Percentiles rank a stretch among this genome's conserved stretches.
These are phyloP conservation scores for Didymella exigua DNA, from an alignment of 2,329 filamentous ascomycete genomes.

Conservation along the genomic window DNA sequence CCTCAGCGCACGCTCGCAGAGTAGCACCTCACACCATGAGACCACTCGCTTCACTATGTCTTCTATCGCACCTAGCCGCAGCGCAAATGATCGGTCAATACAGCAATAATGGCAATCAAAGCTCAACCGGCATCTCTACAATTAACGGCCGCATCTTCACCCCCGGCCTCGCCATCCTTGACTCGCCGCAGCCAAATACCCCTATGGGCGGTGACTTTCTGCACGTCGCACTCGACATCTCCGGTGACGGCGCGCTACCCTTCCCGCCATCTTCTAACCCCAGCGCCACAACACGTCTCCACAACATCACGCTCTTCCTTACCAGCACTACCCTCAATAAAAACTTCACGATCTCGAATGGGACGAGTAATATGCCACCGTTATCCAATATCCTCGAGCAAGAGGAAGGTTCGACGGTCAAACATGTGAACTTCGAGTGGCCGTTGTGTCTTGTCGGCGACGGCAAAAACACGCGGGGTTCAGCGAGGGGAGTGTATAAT, in stretches of 20 bases:
- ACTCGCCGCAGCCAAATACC: conserved; percentile 56
- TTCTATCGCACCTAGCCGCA: conserved; percentile 24
- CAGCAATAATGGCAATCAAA: conserved; percentile 26
- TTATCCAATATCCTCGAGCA: conserved; percentile 67
- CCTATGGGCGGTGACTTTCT: conserved; percentile 54
- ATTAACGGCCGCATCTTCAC: conserved; percentile 72
- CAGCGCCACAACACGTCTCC: conserved; percentile 63
- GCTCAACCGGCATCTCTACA: conserved; percentile 58
- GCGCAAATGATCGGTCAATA: conserved; percentile 40
- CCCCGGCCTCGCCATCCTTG: conserved; percentile 69
- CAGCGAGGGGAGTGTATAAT: conserved; percentile 68
- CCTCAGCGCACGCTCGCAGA: not conserved
- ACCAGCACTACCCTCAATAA: conserved; percentile 66
- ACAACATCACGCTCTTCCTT: conserved; percentile 70
- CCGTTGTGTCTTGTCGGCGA: conserved; percentile 70
- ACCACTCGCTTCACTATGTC: conserved; percentile 24
- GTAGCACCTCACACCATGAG: conserved; percentile 15
- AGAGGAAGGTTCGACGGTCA: conserved; percentile 71
- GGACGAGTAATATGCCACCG: conserved; percentile 58
- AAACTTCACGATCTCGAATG: conserved; percentile 73
- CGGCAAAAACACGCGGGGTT: conserved; percentile 53
- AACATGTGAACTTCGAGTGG: conserved; percentile 76
- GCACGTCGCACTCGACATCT: conserved; percentile 70
- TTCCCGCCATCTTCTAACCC: conserved; percentile 59
- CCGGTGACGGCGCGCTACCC: conserved; percentile 67